Evolutionary conservation across 495 filamentous ascomycete genomes (phyloP).

Genomic region (Hyaloscypha variabilis): DNA sequence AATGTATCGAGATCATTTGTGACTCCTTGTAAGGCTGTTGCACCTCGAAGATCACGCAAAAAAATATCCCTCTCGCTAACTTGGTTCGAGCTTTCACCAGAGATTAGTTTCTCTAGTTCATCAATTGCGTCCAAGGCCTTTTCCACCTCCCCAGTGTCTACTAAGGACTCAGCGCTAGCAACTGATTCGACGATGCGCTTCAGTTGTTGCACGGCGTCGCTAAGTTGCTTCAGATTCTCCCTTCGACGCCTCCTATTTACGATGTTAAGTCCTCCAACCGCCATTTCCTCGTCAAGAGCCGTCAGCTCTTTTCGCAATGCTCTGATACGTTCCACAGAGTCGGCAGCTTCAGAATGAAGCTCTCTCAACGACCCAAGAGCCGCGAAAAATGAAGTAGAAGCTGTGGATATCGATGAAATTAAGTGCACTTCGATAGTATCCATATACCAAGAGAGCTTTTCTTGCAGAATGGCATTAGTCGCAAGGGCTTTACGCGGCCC

Average conservation of each 20-base stretch:
- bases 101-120: slow-evolving; percentile 74
- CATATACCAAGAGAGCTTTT: slow-evolving; percentile 99
- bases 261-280: slow-evolving; percentile 81
- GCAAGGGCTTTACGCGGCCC: slow-evolving; percentile 85
- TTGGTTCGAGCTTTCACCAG: slow-evolving; percentile 57
- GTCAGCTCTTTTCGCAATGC: slow-evolving; percentile 75
- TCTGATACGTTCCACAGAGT: slow-evolving; percentile 87
- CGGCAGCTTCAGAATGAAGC: slow-evolving; percentile 88
- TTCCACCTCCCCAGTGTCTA: slow-evolving; percentile 81
- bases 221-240: slow-evolving; percentile 84
- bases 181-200: slow-evolving; percentile 76
- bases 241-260: slow-evolving; percentile 77
- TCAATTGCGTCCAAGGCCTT: slow-evolving; percentile 77
- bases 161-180: slow-evolving; percentile 73
- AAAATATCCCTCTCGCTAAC: slow-evolving; percentile 28
- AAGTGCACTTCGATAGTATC: slow-evolving; percentile 98
- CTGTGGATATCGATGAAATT: slow-evolving; percentile 93
- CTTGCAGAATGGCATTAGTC: slow-evolving; percentile 97
- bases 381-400: slow-evolving; percentile 95
- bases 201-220: slow-evolving; percentile 81
- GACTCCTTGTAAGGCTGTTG: slow-evolving; percentile 81
- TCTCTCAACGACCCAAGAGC: slow-evolving; percentile 89
- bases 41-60: slow-evolving; percentile 72
- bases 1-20: slow-evolving; percentile 74
- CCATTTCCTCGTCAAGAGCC: slow-evolving; percentile 84